Base-by-base conservation (phyloP, 768 basidiomycete species). In the Calocybe cyanea region DNA sequence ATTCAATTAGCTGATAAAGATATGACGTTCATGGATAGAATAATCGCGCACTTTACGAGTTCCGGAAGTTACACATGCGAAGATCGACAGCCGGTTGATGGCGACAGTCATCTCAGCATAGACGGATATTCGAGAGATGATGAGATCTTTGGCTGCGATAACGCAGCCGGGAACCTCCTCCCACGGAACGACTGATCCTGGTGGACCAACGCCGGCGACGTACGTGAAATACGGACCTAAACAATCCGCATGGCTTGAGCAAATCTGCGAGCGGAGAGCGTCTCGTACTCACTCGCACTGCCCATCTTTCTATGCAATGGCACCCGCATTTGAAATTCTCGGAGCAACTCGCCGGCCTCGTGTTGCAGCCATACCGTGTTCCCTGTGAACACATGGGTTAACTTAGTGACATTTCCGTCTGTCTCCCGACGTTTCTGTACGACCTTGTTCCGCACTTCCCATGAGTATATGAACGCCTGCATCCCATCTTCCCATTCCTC, bases 331-430 rank as follows among this genome's bases (percentile, higher is more conserved):
- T 80, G 78, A 11, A 80, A 63, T 11, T 54, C 55, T 18, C 58
- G 53, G 3, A 80, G 57, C 21, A 77, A 52, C 5, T 36, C 43
- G 2, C 66, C 66, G 10, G 76, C 66, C 1, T 63, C 61, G 36
- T 32, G 43, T 52, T 80, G 78, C 36, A 76, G 56, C 2, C 41
- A 24, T n/a, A 57, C 53, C 13, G 61, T 50, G 48, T 80, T 80
- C n/a, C 73, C 63, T 0, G 73, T 75, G 50, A 77, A 80, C 34
- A 80, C 48, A 45, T 80, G 77, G 18, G 65, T 63, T 13, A 70
- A 59, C n/a, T n/a, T n/a, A n/a, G n/a, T n/a, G n/a, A n/a, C n/a
- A n/a, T n/a, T n/a, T n/a, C n/a, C n/a, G 14, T 37, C 57, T 35
- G 34, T 6, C 25, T 8, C 17, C 14, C 4, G 1, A 18, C 39